Percentiles rank a stretch among this genome's conserved stretches.
These are phyloP conservation scores for Emericellopsis cladophorae DNA, from an alignment of 2,329 filamentous ascomycete genomes.

Conservation along the genomic window DNA sequence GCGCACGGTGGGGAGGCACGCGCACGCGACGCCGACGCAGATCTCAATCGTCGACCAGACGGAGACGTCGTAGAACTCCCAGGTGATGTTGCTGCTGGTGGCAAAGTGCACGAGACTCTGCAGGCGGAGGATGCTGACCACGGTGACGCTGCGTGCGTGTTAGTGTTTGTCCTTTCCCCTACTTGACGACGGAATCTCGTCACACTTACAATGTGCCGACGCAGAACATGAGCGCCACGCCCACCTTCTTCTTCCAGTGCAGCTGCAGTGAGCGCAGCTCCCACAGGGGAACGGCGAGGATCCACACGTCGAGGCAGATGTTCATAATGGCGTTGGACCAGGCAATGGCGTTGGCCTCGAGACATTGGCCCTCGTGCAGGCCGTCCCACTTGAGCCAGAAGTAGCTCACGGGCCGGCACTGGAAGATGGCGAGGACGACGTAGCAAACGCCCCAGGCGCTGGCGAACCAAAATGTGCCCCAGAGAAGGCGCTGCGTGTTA, in stretches of 20 bases:
- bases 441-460: slow-evolving; percentile 26
- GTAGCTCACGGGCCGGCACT: slow-evolving; percentile 35
- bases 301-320: slow-evolving; percentile 37
- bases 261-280: slow-evolving; percentile 28
- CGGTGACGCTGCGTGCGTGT: slow-evolving; percentile 14
- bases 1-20: slow-evolving; percentile 23
- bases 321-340: slow-evolving; percentile 40
- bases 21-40: slow-evolving; percentile 23
- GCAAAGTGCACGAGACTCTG: slow-evolving; percentile 17
- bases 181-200: neutral
- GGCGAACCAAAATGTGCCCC: slow-evolving; percentile 26
- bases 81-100: slow-evolving; percentile 17
- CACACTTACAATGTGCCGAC: slow-evolving; percentile 30
- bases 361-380: slow-evolving; percentile 30
- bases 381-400: slow-evolving; percentile 43
- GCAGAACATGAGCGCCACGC: slow-evolving; percentile 36
- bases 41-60: slow-evolving; percentile 26
- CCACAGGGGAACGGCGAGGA: slow-evolving; percentile 35
- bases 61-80: slow-evolving; percentile 19
- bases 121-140: slow-evolving; percentile 24
- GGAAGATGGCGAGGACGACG: slow-evolving; percentile 28
- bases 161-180: slow-evolving; percentile 1
- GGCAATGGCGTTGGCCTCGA: slow-evolving; percentile 32
- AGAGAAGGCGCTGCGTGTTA: slow-evolving; percentile 24
- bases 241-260: slow-evolving; percentile 33